These are phyloP conservation scores for Coemansia biformis DNA, from an alignment of 192 early-diverging fungal genomes.

Conservation along the genomic window DNA sequence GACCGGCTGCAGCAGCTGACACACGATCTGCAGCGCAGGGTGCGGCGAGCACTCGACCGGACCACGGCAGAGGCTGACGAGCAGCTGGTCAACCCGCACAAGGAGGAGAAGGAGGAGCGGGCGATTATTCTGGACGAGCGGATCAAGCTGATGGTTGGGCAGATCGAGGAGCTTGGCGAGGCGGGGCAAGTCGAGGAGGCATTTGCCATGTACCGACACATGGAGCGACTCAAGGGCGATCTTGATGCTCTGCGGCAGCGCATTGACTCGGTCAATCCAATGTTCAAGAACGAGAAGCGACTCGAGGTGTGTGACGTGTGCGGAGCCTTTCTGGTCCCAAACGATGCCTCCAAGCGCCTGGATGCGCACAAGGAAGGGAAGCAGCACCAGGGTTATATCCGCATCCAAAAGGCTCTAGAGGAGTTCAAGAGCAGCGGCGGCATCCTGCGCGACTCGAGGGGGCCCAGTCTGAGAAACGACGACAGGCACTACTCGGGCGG, in stretches of 20 bases:
- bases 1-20: conserved; percentile 58
- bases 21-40: conserved; percentile 66
- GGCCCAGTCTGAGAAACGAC: not conserved
- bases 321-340: conserved; percentile 76
- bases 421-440: conserved; percentile 50
- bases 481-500: conserved; percentile 12
- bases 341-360: conserved; percentile 74
- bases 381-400: conserved; percentile 77
- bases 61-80: conserved; percentile 63
- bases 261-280: conserved; percentile 53
- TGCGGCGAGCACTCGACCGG: conserved; percentile 63
- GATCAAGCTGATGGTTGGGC: conserved; percentile 60
- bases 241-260: conserved; percentile 54
- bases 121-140: conserved; percentile 77
- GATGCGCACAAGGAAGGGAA: conserved; percentile 80
- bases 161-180: conserved; percentile 70
- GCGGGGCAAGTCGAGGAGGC: conserved; percentile 73
- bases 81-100: conserved; percentile 55
- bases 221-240: conserved; percentile 65
- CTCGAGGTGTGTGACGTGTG: conserved; percentile 82
- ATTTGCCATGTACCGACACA: conserved; percentile 54
- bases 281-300: conserved; percentile 65
- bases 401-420: conserved; percentile 69
- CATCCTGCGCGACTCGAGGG: conserved; percentile 4
- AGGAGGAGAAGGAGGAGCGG: conserved; percentile 76